Evolutionary conservation across 176 grass and related monocot genomes (phyloP).

Genomic region (Poa annua): DNA sequence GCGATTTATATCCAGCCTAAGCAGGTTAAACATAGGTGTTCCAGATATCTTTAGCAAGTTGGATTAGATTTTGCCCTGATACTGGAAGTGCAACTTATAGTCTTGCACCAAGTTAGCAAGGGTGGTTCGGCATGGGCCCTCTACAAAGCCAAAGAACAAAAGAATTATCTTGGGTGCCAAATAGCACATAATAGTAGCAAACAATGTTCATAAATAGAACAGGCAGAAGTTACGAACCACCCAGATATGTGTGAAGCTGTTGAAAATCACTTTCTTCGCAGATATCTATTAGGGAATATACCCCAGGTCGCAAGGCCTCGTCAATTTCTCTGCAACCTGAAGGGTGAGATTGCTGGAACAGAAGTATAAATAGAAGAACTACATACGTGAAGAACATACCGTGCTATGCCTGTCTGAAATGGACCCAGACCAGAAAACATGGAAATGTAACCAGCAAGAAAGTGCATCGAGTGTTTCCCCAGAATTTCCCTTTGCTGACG

Average conservation of each 20-base stretch:
- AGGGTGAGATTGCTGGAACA: slow-evolving; percentile 4
- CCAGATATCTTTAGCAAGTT: slow-evolving; percentile 2
- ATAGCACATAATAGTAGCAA: slow-evolving; percentile 22
- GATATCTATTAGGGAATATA: slow-evolving; percentile 94
- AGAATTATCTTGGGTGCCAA: slow-evolving; percentile 18
- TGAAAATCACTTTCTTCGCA: slow-evolving; percentile 85
- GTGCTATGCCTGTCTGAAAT: slow-evolving; percentile 74
- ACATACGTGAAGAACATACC: slow-evolving; percentile 50
- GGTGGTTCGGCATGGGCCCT: slow-evolving; percentile 84
- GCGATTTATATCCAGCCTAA: neutral
- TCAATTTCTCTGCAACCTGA: slow-evolving; percentile 75
- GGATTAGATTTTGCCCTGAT: slow-evolving; percentile 86
- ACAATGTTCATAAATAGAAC: neutral
- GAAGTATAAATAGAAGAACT: slow-evolving; percentile 28
- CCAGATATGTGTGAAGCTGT: slow-evolving; percentile 91
- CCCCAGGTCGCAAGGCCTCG: slow-evolving; percentile 82
- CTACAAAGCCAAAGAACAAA: slow-evolving; percentile 50
- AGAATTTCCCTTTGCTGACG: slow-evolving; percentile 88
- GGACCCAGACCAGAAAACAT: slow-evolving; percentile 86
- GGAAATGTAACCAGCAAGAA: slow-evolving; percentile 84
- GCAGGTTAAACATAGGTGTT: neutral
- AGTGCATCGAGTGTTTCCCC: slow-evolving; percentile 67
- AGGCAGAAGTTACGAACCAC: slow-evolving; percentile 62
- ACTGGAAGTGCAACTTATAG: slow-evolving; percentile 90
- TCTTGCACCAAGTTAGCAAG: slow-evolving; percentile 76